Conservation (phyloP, 495 filamentous ascomycete species). For the Xylaria bambusicola region DNA sequence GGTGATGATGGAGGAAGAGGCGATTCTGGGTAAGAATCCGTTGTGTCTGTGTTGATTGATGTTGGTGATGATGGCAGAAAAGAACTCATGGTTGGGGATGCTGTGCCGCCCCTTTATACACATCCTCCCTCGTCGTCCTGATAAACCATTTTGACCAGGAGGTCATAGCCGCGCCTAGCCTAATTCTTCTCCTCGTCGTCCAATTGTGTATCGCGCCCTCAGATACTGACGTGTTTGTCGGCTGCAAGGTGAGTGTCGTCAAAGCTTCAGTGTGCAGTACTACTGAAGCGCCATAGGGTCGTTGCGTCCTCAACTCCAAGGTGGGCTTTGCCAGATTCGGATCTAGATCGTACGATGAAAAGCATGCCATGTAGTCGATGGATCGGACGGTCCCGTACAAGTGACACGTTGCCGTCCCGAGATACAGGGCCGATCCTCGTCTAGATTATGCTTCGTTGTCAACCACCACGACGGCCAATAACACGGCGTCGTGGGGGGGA, state of each 20-base stretch:
- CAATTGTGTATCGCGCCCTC: constrained; percentile 15
- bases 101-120: constrained; percentile 27
- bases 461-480: constrained; percentile 9
- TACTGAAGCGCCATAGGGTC: constrained; percentile 7
- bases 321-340: constrained; percentile 15
- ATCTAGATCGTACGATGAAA: constrained; percentile 16
- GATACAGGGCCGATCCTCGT: constrained; percentile 15
- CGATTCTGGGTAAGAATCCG: constrained; percentile 8
- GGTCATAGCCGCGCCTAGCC: constrained; percentile 2
- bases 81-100: constrained; percentile 14
- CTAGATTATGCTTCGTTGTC: constrained; percentile 21
- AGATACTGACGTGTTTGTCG: constrained; percentile 11
- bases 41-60: constrained; percentile 2
- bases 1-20: constrained; percentile 5
- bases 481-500: constrained; percentile 1
- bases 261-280: constrained; percentile 7
- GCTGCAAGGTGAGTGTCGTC: constrained; percentile 9
- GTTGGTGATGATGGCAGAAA: constrained; percentile 15
- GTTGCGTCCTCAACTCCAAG: constrained; percentile 13
- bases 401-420: constrained; percentile 16
- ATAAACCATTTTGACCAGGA: neutral
- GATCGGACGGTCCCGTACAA: constrained; percentile 22
- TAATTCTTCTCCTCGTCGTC: neutral
- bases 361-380: constrained; percentile 19
- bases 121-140: constrained; percentile 6